phyloP scores from a whole-genome alignment of 805 yeast genomes.

The Schwanniomyces vanrijiae region DNA sequence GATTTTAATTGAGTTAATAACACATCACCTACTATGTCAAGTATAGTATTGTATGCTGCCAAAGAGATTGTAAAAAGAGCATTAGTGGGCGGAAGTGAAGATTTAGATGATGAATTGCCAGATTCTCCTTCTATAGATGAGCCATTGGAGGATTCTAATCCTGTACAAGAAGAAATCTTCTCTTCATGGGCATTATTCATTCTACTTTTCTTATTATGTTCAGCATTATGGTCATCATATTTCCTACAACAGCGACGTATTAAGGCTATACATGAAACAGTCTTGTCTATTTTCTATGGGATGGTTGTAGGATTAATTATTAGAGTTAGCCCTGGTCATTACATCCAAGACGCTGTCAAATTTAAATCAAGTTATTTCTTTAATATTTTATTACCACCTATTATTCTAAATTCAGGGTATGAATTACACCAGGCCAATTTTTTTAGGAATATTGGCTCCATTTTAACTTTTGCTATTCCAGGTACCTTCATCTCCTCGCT shows the following conservation, averaged over 20 bases:
- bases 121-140: constrained; percentile 49
- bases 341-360: constrained; percentile 94
- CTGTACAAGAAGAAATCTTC: constrained; percentile 91
- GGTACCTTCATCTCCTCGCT: constrained; percentile 93
- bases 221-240: constrained; percentile 94
- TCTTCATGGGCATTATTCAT: constrained; percentile 97
- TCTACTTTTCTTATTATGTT: constrained; percentile 70
- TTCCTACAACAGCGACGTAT: constrained; percentile 87
- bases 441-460: constrained; percentile 87
- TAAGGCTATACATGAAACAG: constrained; percentile 97
- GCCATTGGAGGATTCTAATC: constrained; percentile 65
- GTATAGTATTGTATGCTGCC: constrained; percentile 23
- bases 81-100: constrained; percentile 16
- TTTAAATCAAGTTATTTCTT: constrained; percentile 93
- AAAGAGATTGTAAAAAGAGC: constrained; percentile 34
- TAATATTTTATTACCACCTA: constrained; percentile 92
- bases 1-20: neutral
- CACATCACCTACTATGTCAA: constrained; percentile 18
- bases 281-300: constrained; percentile 91
- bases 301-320: constrained; percentile 93
- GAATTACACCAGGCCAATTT: constrained; percentile 95
- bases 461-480: constrained; percentile 91
- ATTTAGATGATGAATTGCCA: constrained; percentile 39
- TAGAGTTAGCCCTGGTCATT: constrained; percentile 91
- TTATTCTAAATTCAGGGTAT: constrained; percentile 93